phyloP scores from a whole-genome alignment of 768 basidiomycete species.

The Mycena galericulata region DNA sequence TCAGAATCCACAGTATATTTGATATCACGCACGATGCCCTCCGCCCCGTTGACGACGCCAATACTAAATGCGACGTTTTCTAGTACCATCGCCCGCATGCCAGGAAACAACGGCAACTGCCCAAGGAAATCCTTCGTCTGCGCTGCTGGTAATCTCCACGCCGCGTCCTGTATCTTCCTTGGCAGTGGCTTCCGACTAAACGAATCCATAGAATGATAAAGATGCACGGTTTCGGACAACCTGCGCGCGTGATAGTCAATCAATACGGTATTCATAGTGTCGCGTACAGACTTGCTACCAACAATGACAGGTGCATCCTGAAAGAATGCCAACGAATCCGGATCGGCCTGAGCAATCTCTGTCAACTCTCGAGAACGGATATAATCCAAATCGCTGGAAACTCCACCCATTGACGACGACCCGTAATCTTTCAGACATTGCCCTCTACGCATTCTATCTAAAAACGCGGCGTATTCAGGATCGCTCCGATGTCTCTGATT shows the following conservation, averaged over 20 bases:
- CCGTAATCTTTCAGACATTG: neutral
- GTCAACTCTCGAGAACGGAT: neutral
- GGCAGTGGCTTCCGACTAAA: neutral
- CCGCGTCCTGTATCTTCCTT: neutral
- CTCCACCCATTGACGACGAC: neutral
- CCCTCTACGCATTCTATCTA: conserved; percentile 15
- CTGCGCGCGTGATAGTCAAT: neutral
- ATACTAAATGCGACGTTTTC: conserved; percentile 35
- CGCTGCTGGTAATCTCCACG: neutral
- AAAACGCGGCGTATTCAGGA: conserved; percentile 21
- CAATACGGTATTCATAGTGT: conserved; percentile 27
- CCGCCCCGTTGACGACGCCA: conserved; percentile 34
- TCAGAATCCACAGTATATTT: neutral
- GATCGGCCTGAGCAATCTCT: neutral
- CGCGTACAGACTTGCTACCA: conserved; percentile 26
- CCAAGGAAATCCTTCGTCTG: conserved; percentile 30
- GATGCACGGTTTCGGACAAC: neutral
- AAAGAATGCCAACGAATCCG: neutral
- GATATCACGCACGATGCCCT: conserved; percentile 29
- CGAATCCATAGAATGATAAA: neutral
- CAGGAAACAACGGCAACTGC: conserved; percentile 28
- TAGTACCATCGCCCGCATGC: conserved; percentile 36
- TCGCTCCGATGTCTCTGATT: conserved; percentile 30
- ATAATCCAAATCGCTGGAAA: neutral
- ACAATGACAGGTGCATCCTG: conserved; percentile 35